These are phyloP conservation scores for Fusarium marasasianum DNA, from an alignment of 2,329 filamentous ascomycete species.

Conservation along the genomic window DNA sequence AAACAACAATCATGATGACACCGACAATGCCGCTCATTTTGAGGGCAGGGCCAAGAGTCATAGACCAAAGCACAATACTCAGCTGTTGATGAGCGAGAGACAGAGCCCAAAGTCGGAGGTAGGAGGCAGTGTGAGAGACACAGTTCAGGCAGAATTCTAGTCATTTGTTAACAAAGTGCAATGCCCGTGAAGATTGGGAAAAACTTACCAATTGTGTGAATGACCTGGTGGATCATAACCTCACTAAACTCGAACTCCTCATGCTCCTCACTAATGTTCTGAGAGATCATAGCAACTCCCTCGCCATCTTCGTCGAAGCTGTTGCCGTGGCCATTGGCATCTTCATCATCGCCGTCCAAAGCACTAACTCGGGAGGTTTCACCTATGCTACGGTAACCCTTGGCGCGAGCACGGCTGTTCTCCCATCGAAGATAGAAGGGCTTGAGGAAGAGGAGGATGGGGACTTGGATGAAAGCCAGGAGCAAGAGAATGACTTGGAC, in stretches of 20 bases:
- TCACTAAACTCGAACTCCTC: conserved; percentile 98
- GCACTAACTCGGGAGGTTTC: conserved; percentile 90
- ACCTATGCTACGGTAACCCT: conserved; percentile 92
- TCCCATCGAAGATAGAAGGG: conserved; percentile 94
- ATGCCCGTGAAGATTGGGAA: background rate
- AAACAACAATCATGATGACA: conserved; percentile 81
- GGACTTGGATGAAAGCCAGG: conserved; percentile 86
- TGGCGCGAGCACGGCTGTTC: conserved; percentile 85
- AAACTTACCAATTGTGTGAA: conserved; percentile 91
- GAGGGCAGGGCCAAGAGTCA: conserved; percentile 88
- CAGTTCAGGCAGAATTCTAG: conserved; percentile 98
- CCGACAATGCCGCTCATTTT: conserved; percentile 71
- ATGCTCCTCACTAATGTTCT: conserved; percentile 85
- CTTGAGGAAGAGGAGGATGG: conserved; percentile 91
- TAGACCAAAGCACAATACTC: conserved; percentile 93
- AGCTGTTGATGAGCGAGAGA: conserved; percentile 98
- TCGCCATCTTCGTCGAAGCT: conserved; percentile 75
- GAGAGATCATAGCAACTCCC: conserved; percentile 86
- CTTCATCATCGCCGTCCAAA: conserved; percentile 82
- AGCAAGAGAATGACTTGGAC: conserved; percentile 84
- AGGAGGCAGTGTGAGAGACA: conserved; percentile 97
- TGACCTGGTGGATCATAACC: conserved; percentile 98
- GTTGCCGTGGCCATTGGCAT: conserved; percentile 66
- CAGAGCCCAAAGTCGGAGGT: conserved; percentile 96
- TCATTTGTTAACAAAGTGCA: conserved; percentile 42